These are phyloP conservation scores for Nectriaceae sp. DNA, from an alignment of 2,329 filamentous ascomycete genomes.

Conservation along the genomic window DNA sequence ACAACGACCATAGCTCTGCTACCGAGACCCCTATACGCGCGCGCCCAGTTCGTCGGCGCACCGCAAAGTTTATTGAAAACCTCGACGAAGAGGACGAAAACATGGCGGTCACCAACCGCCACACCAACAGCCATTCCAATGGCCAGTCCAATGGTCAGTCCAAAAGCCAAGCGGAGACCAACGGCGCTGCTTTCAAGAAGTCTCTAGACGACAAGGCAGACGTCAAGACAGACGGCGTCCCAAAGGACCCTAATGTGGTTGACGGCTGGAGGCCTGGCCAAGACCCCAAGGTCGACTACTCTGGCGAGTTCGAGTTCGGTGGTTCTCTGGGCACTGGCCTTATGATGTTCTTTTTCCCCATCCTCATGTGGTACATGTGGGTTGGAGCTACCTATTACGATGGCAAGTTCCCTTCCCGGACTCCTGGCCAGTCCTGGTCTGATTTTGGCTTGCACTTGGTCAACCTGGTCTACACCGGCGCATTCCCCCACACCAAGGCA, in stretches of 20 bases:
- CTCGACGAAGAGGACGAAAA: constrained; percentile 46
- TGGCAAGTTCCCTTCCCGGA: constrained; percentile 73
- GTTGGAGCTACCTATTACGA: constrained; percentile 91
- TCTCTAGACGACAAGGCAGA: constrained; percentile 12
- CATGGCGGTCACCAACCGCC: constrained; percentile 24
- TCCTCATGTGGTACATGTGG: constrained; percentile 99
- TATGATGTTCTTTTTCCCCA: constrained; percentile 93
- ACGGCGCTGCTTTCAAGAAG: constrained; percentile 20
- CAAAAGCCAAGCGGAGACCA: constrained; percentile 28
- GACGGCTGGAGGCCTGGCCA: constrained; percentile 62
- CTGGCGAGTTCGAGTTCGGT: constrained; percentile 78
- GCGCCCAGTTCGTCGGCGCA: constrained; percentile 46
- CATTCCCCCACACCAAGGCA: constrained; percentile 78
- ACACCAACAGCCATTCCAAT: constrained; percentile 29
- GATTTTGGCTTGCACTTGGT: constrained; percentile 75
- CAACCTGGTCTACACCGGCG: constrained; percentile 76
- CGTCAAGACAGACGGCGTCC: constrained; percentile 17
- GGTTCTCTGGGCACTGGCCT: constrained; percentile 75
- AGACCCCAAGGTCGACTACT: constrained; percentile 65
- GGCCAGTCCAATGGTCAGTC: constrained; percentile 31
- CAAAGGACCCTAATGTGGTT: constrained; percentile 26
- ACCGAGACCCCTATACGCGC: constrained; percentile 42
- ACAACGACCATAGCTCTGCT: constrained; percentile 52
- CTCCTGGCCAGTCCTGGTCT: constrained; percentile 62
- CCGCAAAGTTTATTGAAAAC: constrained; percentile 52